Conservation (phyloP, 768 basidiomycete genomes). For the Hirschioporus abietinus region DNA sequence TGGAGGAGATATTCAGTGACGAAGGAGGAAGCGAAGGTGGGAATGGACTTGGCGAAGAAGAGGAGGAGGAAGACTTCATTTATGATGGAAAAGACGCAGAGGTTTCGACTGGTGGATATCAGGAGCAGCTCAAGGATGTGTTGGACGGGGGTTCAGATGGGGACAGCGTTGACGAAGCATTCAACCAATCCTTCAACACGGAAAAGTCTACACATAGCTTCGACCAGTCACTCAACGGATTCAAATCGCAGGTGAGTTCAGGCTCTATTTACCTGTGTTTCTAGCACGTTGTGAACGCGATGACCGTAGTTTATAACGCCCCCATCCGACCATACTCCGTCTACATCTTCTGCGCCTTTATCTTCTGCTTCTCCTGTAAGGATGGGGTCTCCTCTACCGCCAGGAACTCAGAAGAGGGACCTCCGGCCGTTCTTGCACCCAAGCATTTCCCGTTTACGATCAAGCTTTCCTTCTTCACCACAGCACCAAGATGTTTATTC, state of each 20-base stretch:
- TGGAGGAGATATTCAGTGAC: conserved; percentile 60
- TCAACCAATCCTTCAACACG: conserved; percentile 30
- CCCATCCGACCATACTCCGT: conserved; percentile 21
- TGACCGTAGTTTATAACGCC: conserved; percentile 31
- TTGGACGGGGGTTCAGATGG: conserved; percentile 60
- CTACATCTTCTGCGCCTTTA: conserved; percentile 29
- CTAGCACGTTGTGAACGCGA: conserved; percentile 25
- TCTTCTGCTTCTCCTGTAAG: conserved; percentile 35
- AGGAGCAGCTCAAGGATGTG: conserved; percentile 64
- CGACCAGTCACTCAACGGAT: neutral
- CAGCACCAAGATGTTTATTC: conserved; percentile 31
- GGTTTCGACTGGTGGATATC: conserved; percentile 47
- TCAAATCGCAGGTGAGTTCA: conserved; percentile 30
- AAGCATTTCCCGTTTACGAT: conserved; percentile 75
- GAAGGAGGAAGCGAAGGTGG: conserved; percentile 21
- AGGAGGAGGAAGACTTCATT: conserved; percentile 60
- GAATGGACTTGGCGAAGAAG: conserved; percentile 36
- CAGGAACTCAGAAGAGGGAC: conserved; percentile 31
- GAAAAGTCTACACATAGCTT: conserved; percentile 16
- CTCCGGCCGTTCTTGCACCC: conserved; percentile 64
- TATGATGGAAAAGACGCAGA: conserved; percentile 68
- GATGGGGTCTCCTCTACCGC: conserved; percentile 30
- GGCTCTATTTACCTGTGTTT: conserved; percentile 14
- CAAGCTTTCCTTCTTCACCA: conserved; percentile 47
- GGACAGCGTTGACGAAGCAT: conserved; percentile 33